phyloP scores from a whole-genome alignment of 2,329 filamentous ascomycete genomes.

The Xylaria polymorpha region DNA sequence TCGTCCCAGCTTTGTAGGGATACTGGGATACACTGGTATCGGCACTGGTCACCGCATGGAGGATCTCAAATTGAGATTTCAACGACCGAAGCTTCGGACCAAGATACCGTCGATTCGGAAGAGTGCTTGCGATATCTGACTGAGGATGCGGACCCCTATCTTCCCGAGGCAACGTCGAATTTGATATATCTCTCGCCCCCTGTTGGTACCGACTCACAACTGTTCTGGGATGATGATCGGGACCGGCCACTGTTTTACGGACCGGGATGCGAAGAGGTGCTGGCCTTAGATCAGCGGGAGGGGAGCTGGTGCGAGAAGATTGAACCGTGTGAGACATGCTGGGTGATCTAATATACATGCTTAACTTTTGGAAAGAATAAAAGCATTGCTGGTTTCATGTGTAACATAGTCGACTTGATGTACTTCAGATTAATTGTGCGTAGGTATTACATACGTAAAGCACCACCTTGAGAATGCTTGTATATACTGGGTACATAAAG shows the following conservation, averaged over 20 bases:
- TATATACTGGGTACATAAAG: conserved; percentile 1
- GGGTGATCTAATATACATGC: conserved; percentile 19
- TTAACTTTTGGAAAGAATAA: conserved; percentile 17
- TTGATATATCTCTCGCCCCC: not conserved
- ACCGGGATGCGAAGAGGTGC: conserved; percentile 35
- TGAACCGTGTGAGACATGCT: conserved; percentile 29
- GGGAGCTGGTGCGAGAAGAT: conserved; percentile 14
- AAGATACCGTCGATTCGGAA: conserved; percentile 36
- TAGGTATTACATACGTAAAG: conserved; percentile 15
- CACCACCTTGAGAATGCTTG: conserved; percentile 6
- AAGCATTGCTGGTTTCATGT: conserved; percentile 32
- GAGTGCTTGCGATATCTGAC: conserved; percentile 17
- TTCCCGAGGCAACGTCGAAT: not conserved
- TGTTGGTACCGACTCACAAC: not conserved
- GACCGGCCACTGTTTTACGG: conserved; percentile 19
- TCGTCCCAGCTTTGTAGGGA: conserved; percentile 22
- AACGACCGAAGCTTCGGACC: conserved; percentile 46
- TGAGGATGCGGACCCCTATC: not conserved
- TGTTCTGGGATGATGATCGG: not conserved
- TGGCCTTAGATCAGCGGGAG: conserved; percentile 27
- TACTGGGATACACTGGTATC: conserved; percentile 27
- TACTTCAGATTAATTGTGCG: not conserved
- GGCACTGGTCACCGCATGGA: conserved; percentile 45
- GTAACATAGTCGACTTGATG: conserved; percentile 3
- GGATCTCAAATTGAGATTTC: conserved; percentile 52